A percentile compares a stretch with the other conserved stretches of the same genome.
Conservation (phyloP, 1,284 basidiomycete genomes). For the Cystobasidium sp. region DNA sequence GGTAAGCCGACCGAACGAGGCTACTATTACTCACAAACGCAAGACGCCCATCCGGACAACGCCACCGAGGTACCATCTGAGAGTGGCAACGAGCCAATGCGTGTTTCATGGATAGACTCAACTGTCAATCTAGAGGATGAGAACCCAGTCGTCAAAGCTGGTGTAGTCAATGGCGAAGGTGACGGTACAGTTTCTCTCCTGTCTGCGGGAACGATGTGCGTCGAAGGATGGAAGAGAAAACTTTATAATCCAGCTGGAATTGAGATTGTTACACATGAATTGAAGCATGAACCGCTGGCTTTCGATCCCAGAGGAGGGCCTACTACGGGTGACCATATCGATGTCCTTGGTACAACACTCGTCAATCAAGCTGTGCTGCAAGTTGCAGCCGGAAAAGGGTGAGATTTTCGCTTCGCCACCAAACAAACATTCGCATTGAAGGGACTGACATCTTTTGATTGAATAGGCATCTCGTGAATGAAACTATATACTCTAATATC, state of each 20-base stretch:
- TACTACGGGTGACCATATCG: constrained; percentile 86
- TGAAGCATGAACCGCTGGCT: constrained; percentile 79
- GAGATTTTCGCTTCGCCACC: constrained; percentile 1
- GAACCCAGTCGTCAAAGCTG: constrained; percentile 48
- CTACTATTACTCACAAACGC: constrained; percentile 65
- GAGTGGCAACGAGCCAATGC: constrained; percentile 59
- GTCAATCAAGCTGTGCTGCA: constrained; percentile 91
- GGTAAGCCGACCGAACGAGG: constrained; percentile 84
- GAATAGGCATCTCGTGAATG: constrained; percentile 46
- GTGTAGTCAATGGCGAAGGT: constrained; percentile 67
- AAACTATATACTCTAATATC: constrained; percentile 57
- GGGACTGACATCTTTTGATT: too few relatives aligned
- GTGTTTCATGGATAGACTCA: constrained; percentile 76
- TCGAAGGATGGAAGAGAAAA: constrained; percentile 87
- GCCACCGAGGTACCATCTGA: constrained; percentile 48
- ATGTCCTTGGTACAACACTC: constrained; percentile 84
- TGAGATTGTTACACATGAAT: constrained; percentile 82
- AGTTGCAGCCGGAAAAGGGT: constrained; percentile 75
- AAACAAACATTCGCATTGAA: neutral
- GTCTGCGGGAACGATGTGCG: constrained; percentile 92
- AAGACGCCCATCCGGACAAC: constrained; percentile 37
- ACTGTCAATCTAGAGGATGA: constrained; percentile 42
- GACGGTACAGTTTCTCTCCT: constrained; percentile 93
- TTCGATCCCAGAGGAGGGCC: constrained; percentile 84
- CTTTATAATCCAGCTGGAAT: constrained; percentile 94